A percentile compares a stretch with the other conserved stretches of the same genome.
phyloP scores from a whole-genome alignment of 441 rosid genomes.

The Syzygium malaccense region DNA sequence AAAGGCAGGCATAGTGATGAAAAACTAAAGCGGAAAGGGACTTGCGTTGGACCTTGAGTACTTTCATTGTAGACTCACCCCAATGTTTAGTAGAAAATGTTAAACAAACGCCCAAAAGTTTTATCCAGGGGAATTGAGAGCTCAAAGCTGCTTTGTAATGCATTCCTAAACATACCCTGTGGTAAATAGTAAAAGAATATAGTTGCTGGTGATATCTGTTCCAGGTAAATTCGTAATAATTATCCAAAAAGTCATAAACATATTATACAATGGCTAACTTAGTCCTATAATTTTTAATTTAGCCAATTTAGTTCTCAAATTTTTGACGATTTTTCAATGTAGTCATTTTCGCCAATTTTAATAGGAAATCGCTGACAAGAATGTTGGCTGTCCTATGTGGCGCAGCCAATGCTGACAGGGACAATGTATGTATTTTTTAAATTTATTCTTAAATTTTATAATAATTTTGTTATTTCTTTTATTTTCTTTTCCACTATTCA shows the following conservation, averaged over 20 bases:
- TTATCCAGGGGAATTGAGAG: background rate
- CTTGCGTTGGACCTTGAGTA: background rate
- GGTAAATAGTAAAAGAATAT: background rate
- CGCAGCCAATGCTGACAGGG: background rate
- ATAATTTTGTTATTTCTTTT: no score
- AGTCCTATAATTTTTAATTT: no score
- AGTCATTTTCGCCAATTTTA: background rate
- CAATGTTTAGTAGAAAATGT: no score
- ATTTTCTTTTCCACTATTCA: background rate
- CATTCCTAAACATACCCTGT: background rate
- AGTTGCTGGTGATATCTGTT: background rate
- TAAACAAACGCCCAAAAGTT: no score
- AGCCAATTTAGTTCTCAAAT: background rate
- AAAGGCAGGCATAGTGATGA: background rate
- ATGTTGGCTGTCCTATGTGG: fast-evolving
- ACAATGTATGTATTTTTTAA: no score
- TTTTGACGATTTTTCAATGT: background rate
- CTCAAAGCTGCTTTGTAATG: background rate
- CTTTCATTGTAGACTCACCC: no score
- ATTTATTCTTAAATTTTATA: no score
- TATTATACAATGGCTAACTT: no score
- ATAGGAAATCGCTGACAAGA: fast-evolving
- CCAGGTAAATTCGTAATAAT: background rate
- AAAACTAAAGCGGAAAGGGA: background rate
- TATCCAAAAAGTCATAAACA: no score